Base-by-base conservation (phyloP, 192 early-diverging fungal genomes). In the Umbelopsis sp. region DNA sequence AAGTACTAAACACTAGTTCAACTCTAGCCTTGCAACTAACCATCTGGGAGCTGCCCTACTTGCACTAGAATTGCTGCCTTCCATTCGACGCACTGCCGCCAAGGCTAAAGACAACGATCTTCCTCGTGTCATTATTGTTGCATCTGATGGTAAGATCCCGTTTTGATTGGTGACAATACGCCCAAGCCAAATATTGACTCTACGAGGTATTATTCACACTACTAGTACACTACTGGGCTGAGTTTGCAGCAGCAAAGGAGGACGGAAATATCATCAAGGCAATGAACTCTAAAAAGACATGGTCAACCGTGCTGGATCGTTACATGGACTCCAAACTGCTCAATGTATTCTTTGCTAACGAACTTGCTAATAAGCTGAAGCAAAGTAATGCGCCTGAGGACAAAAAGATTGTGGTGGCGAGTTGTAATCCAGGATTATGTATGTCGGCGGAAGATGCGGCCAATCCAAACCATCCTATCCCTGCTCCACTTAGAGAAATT, bases 281-380 rank as follows among this genome's bases (percentile, higher is more conserved):
- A 0, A 70, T 76, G 65, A 47, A 71, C 30, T 52, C 68, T 44
- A 22, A 69, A 30, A 64, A 64, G 15, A 27, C 8, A 3, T 41
- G 15, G 1, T 16, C 2, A 15, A 25, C 51, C 35, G 1, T 47
- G 16, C 27, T 27, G 8, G 22, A 67, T 25, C 69, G 70, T 12
- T 76, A 71, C 41, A 37, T 12, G 13, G 30, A 46, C 27, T 47
- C 74, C 20, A 76, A 76, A 45, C 41, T 76, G 3, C 16, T 76
- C 25, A 76, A 76, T n/a, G 64, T 76, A 2, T 48, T 71, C 25
- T 76, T 71, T 67, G 50, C 69, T 10, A 64, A 52, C 45, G 52
- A 66, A 18, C 61, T 70, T n/a, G 67, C 74, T n/a, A 21, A 37
- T 7, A 66, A 67, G 61, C 44, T 73, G 52, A 41, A 47, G 1